Conservation (phyloP, 495 filamentous ascomycete species). For the Xanthoparmelia taractica region DNA sequence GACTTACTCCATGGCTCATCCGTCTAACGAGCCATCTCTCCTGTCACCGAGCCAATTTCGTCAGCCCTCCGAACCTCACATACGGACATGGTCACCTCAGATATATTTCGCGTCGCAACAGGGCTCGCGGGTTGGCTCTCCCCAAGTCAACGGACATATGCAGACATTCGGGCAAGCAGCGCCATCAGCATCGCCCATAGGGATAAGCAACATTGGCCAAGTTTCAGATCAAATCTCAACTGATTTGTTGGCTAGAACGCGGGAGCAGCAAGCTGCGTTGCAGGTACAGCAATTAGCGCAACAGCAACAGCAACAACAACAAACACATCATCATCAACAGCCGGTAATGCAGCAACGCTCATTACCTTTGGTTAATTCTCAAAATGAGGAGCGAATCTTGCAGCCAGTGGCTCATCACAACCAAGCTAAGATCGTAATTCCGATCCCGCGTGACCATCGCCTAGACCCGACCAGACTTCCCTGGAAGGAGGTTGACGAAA, state of each 20-base stretch:
- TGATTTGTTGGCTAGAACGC: conserved; percentile 30
- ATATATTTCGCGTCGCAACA: conserved; percentile 46
- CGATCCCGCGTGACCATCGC: conserved; percentile 55
- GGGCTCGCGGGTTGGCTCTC: conserved; percentile 48
- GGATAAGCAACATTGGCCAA: conserved; percentile 1
- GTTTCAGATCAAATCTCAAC: conserved; percentile 9
- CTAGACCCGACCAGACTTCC: conserved; percentile 65
- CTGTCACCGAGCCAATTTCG: conserved; percentile 38
- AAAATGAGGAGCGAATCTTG: background rate
- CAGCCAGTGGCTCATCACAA: background rate
- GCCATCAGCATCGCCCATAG: conserved; percentile 7
- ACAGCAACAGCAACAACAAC: conserved; percentile 49
- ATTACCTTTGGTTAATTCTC: conserved; percentile 35
- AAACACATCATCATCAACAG: conserved; percentile 46
- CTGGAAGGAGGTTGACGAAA: conserved; percentile 72
- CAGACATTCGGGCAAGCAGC: conserved; percentile 32
- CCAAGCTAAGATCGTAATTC: conserved; percentile 51
- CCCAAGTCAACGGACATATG: conserved; percentile 35
- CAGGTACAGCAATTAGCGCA: conserved; percentile 49
- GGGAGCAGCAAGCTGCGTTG: conserved; percentile 52
- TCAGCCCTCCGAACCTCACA: conserved; percentile 20
- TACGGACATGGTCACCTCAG: conserved; percentile 45
- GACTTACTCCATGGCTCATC: conserved; percentile 47
- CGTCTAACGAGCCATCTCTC: conserved; percentile 32
- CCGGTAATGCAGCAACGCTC: conserved; percentile 37